Percentiles rank a stretch among this genome's conserved stretches.
phyloP scores from a whole-genome alignment of 192 early-diverging fungal species.

The Coemansia sp. region DNA sequence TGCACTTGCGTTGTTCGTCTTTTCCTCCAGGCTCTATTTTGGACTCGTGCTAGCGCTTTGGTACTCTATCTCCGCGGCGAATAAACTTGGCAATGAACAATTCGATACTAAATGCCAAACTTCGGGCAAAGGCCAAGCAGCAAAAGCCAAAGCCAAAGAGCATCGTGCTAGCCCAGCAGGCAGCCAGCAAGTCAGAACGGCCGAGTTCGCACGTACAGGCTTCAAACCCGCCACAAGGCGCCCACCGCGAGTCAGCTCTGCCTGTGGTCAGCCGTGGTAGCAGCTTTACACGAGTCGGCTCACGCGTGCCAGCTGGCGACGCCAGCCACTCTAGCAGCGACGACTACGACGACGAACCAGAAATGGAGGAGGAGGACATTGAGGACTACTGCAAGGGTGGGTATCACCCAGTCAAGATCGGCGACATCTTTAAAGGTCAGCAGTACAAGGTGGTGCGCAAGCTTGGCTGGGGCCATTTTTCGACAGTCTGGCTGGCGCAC shows the following conservation, averaged over 20 bases:
- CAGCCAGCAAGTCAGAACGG: not conserved
- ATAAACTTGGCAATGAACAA: conserved; percentile 4
- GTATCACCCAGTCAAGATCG: conserved; percentile 88
- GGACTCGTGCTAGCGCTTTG: not conserved
- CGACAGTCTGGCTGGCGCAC: conserved; percentile 93
- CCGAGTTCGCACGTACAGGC: not conserved
- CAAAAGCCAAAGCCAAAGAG: conserved; percentile 33
- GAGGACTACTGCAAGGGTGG: conserved; percentile 93
- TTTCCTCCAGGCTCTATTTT: not conserved
- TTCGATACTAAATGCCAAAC: conserved; percentile 51
- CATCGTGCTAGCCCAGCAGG: not conserved
- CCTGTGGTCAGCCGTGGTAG: conserved; percentile 4
- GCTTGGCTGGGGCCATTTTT: conserved; percentile 99
- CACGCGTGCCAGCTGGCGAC: conserved; percentile 1
- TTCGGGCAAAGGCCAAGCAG: conserved; percentile 54
- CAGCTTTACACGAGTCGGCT: conserved; percentile 1
- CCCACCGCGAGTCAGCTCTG: not conserved
- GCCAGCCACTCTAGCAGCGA: conserved; percentile 29
- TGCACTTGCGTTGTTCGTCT: not conserved
- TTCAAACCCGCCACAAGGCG: conserved; percentile 1
- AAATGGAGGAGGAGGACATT: conserved; percentile 83
- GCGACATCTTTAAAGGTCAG: conserved; percentile 76
- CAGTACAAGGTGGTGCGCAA: conserved; percentile 89
- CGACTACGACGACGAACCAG: conserved; percentile 55
- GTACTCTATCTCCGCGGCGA: not conserved